A percentile compares a stretch with the other conserved stretches of the same genome.
Conservation (phyloP, 2,329 filamentous ascomycete genomes). For the Teratosphaeria nubilosa region DNA sequence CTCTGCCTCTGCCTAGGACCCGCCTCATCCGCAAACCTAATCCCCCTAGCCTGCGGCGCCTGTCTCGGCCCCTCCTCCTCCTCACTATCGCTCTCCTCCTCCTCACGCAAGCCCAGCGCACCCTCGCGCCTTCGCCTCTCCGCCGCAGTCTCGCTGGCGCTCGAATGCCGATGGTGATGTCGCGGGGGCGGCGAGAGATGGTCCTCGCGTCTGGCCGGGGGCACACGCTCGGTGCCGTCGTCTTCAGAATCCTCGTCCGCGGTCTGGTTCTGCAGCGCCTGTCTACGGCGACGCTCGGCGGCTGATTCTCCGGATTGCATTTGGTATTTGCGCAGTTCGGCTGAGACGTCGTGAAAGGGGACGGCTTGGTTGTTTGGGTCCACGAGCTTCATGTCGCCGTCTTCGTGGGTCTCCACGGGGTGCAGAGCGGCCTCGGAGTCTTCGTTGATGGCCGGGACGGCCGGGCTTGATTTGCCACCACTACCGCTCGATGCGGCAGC, state of each 20-base stretch:
- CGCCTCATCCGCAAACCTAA: slow-evolving; percentile 20
- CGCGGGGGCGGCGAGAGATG: slow-evolving; percentile 2
- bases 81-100: slow-evolving; percentile 41
- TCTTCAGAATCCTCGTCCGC: slow-evolving; percentile 26
- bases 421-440: slow-evolving; percentile 15
- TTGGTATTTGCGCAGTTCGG: slow-evolving; percentile 14
- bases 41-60: slow-evolving; percentile 8
- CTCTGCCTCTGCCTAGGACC: slow-evolving; percentile 14
- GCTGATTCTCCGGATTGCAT: slow-evolving; percentile 20
- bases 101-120: slow-evolving; percentile 52
- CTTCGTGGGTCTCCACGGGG: slow-evolving; percentile 31
- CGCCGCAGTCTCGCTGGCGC: slow-evolving; percentile 56
- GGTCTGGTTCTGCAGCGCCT: slow-evolving; percentile 19
- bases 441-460: slow-evolving; percentile 15
- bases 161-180: slow-evolving; percentile 11
- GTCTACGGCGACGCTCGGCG: slow-evolving; percentile 35
- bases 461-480: slow-evolving; percentile 1
- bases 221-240: slow-evolving; percentile 29
- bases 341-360: slow-evolving; percentile 37
- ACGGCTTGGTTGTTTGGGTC: slow-evolving; percentile 37
- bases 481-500: slow-evolving; percentile 8
- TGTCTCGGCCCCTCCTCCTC: slow-evolving; percentile 27
- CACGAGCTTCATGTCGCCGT: slow-evolving; percentile 32
- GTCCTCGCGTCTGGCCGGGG: slow-evolving; percentile 12
- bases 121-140: slow-evolving; percentile 65